These are phyloP conservation scores for Cercophora newfieldiana DNA, from an alignment of 495 filamentous ascomycete species.

Conservation along the genomic window DNA sequence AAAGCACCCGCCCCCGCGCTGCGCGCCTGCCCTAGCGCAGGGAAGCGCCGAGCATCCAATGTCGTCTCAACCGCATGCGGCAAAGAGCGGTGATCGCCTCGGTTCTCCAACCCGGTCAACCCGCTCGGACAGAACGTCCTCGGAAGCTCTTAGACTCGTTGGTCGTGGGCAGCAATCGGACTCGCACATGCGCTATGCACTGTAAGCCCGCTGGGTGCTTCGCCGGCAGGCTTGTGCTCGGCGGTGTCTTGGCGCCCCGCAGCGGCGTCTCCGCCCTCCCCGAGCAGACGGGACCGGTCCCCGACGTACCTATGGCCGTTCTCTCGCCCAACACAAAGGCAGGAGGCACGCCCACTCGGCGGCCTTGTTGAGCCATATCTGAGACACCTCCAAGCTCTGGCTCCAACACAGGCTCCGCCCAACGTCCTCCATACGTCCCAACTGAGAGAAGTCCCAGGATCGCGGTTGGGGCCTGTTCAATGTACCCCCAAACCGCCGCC, in stretches of 20 bases:
- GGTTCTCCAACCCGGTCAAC: neutral
- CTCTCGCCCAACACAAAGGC: neutral
- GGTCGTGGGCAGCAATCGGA: neutral
- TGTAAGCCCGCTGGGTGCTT: neutral
- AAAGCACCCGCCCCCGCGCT: neutral
- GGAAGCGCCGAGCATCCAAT: too few relatives aligned
- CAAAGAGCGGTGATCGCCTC: neutral
- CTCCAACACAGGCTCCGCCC: neutral
- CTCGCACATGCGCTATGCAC: neutral
- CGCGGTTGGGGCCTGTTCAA: slow-evolving; percentile 25
- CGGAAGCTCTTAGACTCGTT: neutral
- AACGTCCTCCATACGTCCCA: slow-evolving; percentile 16
- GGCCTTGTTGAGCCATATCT: neutral
- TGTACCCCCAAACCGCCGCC: neutral
- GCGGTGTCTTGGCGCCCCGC: neutral
- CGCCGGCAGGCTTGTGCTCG: neutral
- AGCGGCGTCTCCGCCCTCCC: neutral
- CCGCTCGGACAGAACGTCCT: neutral
- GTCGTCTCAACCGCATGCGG: neutral
- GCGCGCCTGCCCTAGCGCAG: neutral
- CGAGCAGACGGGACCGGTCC: neutral
- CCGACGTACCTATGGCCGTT: too few relatives aligned
- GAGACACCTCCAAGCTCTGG: neutral
- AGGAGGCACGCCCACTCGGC: neutral
- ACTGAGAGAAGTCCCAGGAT: slow-evolving; percentile 25